Base-by-base conservation (phyloP, 148 eudicot genomes). In the Silene conica region DNA sequence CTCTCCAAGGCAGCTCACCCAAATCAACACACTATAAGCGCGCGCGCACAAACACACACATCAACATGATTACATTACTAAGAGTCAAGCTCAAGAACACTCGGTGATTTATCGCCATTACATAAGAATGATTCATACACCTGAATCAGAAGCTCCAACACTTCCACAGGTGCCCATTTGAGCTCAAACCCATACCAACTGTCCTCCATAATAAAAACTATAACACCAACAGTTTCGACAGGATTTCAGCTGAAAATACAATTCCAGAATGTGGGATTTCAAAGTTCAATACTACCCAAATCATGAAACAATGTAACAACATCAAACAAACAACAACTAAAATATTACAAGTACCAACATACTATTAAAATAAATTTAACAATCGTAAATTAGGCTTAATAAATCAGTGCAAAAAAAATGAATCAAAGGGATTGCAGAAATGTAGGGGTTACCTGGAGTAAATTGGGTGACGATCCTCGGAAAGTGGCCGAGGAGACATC, bases 401-500 rank as follows among this genome's bases (percentile, higher is more conserved):
- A 50, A 80, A 34, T 21, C 20, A 65, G 78, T n/a, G 23, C 52
- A 61, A 76, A 25, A 61, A 76, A 25, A 28, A 60, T 13, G 11
- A 74, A 72, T 45, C 18, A 67, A 46, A 78, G 46, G 21, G 61
- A 25, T 1, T 57, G 59, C 72, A 54, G 28, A 20, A 73, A 6
- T n/a, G n/a, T 46, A 18, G 20, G 45, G 43, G 8, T 20, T 62
- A 80, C 81, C 82, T 72, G 73, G 85, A 72, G 74, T 71, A 59
- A 76, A 72, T 67, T 31, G 85, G 71, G 58, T 66, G 63, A 71
- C 80, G 83, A 77, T 74, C 76, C 70, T 82, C 74, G 21, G 65
- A 76, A 48, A 61, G 28, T 59, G 80, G 81, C 43, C 71, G 65
- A 56, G 85, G 82, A 79, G 77, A 76, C 85, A 76, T 82, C 85